Evolutionary conservation across 1,284 basidiomycete species (phyloP).

Genomic region (Malassezia furfur): DNA sequence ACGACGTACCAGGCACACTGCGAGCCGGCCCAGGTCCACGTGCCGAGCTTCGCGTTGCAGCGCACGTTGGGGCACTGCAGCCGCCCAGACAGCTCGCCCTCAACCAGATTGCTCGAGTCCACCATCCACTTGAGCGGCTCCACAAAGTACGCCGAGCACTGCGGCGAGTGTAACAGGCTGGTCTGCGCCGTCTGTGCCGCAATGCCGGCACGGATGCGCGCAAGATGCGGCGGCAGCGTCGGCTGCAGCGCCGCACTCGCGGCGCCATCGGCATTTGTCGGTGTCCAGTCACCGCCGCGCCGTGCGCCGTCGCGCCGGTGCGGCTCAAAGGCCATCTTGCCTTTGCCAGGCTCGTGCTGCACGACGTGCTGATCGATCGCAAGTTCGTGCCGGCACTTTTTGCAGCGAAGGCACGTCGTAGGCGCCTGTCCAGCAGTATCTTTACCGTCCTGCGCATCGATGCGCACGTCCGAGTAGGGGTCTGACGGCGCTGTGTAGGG

Average conservation of each 20-base stretch:
- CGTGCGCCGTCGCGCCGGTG: slow-evolving; percentile 20
- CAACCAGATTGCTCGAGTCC: slow-evolving; percentile 57
- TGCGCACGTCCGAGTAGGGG: slow-evolving; percentile 33
- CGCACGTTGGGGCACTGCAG: slow-evolving; percentile 81
- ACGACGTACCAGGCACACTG: slow-evolving; percentile 71
- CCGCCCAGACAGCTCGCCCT: slow-evolving; percentile 71
- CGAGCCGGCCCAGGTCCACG: slow-evolving; percentile 92
- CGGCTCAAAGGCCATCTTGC: slow-evolving; percentile 40
- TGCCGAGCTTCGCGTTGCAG: slow-evolving; percentile 81
- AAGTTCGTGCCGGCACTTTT: slow-evolving; percentile 38
- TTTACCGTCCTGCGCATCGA: background rate
- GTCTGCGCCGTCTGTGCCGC: background rate
- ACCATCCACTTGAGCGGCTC: slow-evolving; percentile 97
- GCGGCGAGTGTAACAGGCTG: slow-evolving; percentile 49
- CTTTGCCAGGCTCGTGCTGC: slow-evolving; percentile 37
- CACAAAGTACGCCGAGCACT: slow-evolving; percentile 90
- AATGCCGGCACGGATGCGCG: background rate
- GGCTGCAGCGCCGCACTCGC: background rate
- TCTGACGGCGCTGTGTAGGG: slow-evolving; percentile 6
- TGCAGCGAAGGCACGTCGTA: slow-evolving; percentile 29
- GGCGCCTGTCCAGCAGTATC: slow-evolving; percentile 11
- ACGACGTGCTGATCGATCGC: slow-evolving; percentile 38
- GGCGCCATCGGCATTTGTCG: background rate
- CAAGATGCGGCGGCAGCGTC: slow-evolving; percentile 6
- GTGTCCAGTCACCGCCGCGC: background rate